Conservation (phyloP, 106 monocot species). For the Gastrodia elata region DNA sequence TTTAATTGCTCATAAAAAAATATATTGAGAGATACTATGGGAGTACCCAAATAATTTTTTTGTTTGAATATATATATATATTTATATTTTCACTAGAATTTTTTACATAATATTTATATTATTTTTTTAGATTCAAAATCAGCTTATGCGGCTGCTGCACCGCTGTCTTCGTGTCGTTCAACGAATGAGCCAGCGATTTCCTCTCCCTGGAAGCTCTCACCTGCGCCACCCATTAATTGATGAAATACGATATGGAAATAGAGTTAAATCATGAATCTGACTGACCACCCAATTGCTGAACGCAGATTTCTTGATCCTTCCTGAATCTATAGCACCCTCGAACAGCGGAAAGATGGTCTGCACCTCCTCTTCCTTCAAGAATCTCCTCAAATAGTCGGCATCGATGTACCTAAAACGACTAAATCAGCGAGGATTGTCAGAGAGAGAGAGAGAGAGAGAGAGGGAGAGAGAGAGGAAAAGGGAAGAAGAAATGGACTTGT, state of each 20-base stretch:
- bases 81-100: too few species aligned
- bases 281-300: slow-evolving; percentile 28
- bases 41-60: too few species aligned
- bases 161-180: slow-evolving; percentile 92
- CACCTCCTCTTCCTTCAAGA: slow-evolving; percentile 19
- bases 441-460: too few species aligned
- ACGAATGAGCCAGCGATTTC: slow-evolving; percentile 64
- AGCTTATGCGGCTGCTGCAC: slow-evolving; percentile 67
- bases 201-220: slow-evolving; percentile 73
- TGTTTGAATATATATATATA: too few species aligned
- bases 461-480: too few species aligned
- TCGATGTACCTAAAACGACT: slow-evolving; percentile 21
- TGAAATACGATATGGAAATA: too few species aligned
- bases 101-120: too few species aligned
- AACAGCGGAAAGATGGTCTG: slow-evolving; percentile 15
- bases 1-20: too few species aligned
- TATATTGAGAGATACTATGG: too few species aligned
- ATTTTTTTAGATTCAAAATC: too few species aligned
- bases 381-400: slow-evolving; percentile 17
- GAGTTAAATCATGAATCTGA: not conserved
- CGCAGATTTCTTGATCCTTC: slow-evolving; percentile 18
- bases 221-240: slow-evolving; percentile 28
- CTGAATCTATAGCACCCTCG: slow-evolving; percentile 13
- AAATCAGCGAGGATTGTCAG: not conserved
- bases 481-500: not conserved